Evolutionary conservation across 495 filamentous ascomycete species (phyloP).

Genomic region (Aspergillus incahuasiensis): DNA sequence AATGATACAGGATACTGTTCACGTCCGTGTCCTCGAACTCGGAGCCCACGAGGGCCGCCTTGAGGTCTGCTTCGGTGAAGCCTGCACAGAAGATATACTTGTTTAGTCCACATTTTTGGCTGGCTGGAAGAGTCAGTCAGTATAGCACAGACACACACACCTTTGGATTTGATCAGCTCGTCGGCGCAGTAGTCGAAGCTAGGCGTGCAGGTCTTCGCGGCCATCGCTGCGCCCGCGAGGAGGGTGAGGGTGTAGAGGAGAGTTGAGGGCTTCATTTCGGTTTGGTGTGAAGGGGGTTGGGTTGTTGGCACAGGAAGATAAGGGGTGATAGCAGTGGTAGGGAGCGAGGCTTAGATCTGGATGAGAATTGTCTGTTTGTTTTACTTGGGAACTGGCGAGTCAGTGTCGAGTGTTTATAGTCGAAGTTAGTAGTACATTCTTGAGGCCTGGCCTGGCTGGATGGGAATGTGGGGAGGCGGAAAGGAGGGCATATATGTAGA

Average conservation of each 20-base stretch:
- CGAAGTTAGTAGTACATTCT: too few species aligned
- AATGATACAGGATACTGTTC: constrained; percentile 34
- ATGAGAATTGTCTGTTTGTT: too few species aligned
- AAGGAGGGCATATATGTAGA: background rate
- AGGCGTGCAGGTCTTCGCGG: constrained; percentile 34
- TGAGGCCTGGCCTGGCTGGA: background rate
- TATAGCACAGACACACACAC: constrained; percentile 18
- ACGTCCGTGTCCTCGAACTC: constrained; percentile 29
- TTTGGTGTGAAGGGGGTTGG: background rate
- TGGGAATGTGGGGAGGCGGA: background rate
- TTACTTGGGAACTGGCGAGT: too few species aligned
- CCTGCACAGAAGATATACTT: constrained; percentile 16
- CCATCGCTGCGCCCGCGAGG: constrained; percentile 24
- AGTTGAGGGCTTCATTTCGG: constrained; percentile 5
- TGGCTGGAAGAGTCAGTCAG: too few species aligned
- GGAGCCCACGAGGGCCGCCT: constrained; percentile 27
- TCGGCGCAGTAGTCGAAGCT: constrained; percentile 41
- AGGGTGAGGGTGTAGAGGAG: constrained; percentile 19
- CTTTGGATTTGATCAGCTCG: constrained; percentile 29
- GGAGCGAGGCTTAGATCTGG: too few species aligned
- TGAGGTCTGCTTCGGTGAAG: constrained; percentile 33
- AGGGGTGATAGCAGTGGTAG: too few species aligned
- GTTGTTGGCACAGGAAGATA: too few species aligned
- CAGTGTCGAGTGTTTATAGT: too few species aligned
- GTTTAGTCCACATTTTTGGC: background rate